phyloP scores from a whole-genome alignment of 2,329 filamentous ascomycete species.

The Meredithiella fracta region DNA sequence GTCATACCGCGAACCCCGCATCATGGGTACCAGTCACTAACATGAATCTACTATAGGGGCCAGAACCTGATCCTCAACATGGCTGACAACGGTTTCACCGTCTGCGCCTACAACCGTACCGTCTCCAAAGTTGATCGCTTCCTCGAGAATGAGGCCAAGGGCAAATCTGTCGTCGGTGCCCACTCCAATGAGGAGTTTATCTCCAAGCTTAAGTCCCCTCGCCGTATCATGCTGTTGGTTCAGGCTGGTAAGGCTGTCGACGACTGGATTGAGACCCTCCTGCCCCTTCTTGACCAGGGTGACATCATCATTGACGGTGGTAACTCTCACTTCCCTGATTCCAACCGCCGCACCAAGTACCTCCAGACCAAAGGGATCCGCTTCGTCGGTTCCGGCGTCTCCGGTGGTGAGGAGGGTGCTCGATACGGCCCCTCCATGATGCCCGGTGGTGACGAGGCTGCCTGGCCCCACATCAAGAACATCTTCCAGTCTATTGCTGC shows the following conservation, averaged over 20 bases:
- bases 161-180: constrained; percentile 89
- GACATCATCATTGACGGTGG: constrained; percentile 99
- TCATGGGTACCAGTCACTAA: constrained; percentile 9
- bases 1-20: neutral
- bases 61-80: constrained; percentile 84
- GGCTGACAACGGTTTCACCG: constrained; percentile 85
- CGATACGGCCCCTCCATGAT: constrained; percentile 94
- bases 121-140: constrained; percentile 95
- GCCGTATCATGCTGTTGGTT: constrained; percentile 95
- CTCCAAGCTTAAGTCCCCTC: constrained; percentile 90
- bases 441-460: constrained; percentile 96
- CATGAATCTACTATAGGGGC: constrained; percentile 30
- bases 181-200: constrained; percentile 90
- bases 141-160: constrained; percentile 79
- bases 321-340: constrained; percentile 98
- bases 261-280: constrained; percentile 92
- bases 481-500: constrained; percentile 96
- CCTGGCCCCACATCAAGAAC: constrained; percentile 97
- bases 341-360: constrained; percentile 91
- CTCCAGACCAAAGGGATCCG: constrained; percentile 72
- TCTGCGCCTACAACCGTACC: constrained; percentile 97
- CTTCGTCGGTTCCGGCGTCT: constrained; percentile 95
- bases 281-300: constrained; percentile 65
- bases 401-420: constrained; percentile 97
- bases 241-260: constrained; percentile 97